phyloP scores from a whole-genome alignment of 2,329 filamentous ascomycete species.

The Pyrenophora seminiperda region DNA sequence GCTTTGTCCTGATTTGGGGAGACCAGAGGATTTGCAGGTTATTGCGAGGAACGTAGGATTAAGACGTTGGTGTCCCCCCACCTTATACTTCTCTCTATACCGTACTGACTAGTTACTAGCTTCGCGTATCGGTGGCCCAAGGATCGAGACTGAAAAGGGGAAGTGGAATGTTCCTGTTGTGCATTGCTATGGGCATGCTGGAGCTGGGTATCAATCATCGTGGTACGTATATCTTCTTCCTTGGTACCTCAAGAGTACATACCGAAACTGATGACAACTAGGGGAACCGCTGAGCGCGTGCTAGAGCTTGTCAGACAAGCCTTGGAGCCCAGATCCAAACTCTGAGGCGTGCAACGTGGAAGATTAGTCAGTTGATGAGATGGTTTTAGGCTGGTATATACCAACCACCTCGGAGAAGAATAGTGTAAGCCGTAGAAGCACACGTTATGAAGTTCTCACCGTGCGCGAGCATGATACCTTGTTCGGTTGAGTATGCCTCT shows the following conservation, averaged over 20 bases:
- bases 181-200: slow-evolving; percentile 80
- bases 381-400: no score
- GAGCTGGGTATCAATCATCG: slow-evolving; percentile 70
- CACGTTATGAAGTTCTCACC: no score
- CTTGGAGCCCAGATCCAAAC: slow-evolving; percentile 27
- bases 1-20: slow-evolving; percentile 68
- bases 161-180: slow-evolving; percentile 62
- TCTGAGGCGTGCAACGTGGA: slow-evolving; percentile 17
- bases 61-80: slow-evolving; percentile 56
- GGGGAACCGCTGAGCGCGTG: slow-evolving; percentile 51
- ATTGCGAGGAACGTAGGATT: slow-evolving; percentile 82
- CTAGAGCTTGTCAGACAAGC: slow-evolving; percentile 48
- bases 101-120: slow-evolving; percentile 44
- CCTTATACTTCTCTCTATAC: neutral
- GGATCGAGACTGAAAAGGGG: slow-evolving; percentile 71
- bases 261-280: slow-evolving; percentile 11
- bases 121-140: slow-evolving; percentile 71
- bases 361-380: no score
- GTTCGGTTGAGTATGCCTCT: no score
- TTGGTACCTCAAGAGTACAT: neutral
- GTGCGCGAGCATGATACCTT: no score
- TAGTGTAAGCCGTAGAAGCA: no score
- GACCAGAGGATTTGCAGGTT: slow-evolving; percentile 72
- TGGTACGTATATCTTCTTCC: slow-evolving; percentile 34
- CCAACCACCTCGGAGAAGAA: no score